Percentiles rank a stretch among this genome's conserved stretches.
Conservation (phyloP, 768 basidiomycete species). For the Agrocybe pediades region DNA sequence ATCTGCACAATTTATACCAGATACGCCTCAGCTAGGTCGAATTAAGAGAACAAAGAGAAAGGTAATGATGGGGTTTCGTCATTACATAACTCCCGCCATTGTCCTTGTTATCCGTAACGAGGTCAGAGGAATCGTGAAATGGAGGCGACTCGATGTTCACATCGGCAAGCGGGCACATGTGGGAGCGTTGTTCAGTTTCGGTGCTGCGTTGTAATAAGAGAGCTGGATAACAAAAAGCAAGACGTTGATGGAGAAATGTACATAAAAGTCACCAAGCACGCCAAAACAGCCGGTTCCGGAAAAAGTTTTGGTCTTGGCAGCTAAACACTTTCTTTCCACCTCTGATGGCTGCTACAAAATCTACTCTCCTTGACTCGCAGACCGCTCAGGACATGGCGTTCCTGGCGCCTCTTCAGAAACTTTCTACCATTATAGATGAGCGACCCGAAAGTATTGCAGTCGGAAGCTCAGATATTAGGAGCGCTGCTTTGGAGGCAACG, state of each 20-base stretch:
- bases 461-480: slow-evolving; percentile 53
- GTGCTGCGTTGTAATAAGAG: neutral
- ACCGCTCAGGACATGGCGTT: slow-evolving; percentile 4
- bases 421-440: slow-evolving; percentile 58
- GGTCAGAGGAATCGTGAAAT: slow-evolving; percentile 4
- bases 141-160: neutral
- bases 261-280: slow-evolving; percentile 21
- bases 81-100: slow-evolving; percentile 23
- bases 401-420: slow-evolving; percentile 40
- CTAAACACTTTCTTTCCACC: neutral
- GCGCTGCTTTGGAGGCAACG: slow-evolving; percentile 63
- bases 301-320: slow-evolving; percentile 15
- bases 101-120: slow-evolving; percentile 12
- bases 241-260: neutral
- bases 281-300: slow-evolving; percentile 22
- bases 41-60: slow-evolving; percentile 22
- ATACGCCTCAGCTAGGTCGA: neutral
- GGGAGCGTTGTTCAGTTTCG: neutral
- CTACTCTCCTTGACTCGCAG: neutral
- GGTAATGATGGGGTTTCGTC: slow-evolving; percentile 7
- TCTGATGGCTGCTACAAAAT: neutral
- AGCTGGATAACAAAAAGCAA: neutral
- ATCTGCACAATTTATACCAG: slow-evolving; percentile 13
- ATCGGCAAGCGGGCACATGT: neutral
- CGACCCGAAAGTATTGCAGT: slow-evolving; percentile 56